Base-by-base conservation (phyloP, 495 filamentous ascomycete species). In the Penicillium taxi region DNA sequence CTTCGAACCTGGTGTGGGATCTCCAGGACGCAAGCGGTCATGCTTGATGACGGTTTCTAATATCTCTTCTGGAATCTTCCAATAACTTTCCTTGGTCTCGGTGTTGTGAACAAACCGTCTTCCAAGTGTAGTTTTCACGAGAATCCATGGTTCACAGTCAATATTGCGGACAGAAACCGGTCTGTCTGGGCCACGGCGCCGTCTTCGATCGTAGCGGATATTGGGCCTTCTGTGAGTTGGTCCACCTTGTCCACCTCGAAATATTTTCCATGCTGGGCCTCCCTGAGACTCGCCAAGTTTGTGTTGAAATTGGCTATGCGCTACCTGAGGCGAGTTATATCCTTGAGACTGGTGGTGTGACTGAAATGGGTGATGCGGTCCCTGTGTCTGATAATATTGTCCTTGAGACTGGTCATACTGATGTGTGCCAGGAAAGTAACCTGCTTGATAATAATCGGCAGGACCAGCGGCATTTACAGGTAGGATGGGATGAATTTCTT, bases 91-190 rank as follows among this genome's bases (percentile, higher is more conserved):
- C 18, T 87, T 82, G 30, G 82, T 88, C 31, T 75, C 72, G 1
- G 74, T 64, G 47, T 96, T 95, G 60, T 93, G 81, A 2, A 86
- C 87, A 56, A 98, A 98, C 33, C 86, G 70, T 34, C 93, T 73
- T 13, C 84, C 84, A 46, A 86, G 70, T 49, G 85, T 95, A 4
- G 91, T 98, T 50, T 84, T 84, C 18, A 98, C 87, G 3, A 98
- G 68, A 6, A 94, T 57, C 91, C 91, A 98, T n/a, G 87, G 85
- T 30, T 79, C 78, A 53, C 78, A 84, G 18, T 80, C 80, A 35
- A 98, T 87, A 14, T 67, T 44, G 42, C 84, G 71, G 56, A 84
- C 90, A 17, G 77, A 78, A 59, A 80, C 88, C 12, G 91, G 90
- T 41, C 84, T 74, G 60, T 98, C 91, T 37, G 65, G 61, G 5